These are phyloP conservation scores for Fusarium newnesense DNA, from an alignment of 2,329 filamentous ascomycete genomes.

Conservation along the genomic window DNA sequence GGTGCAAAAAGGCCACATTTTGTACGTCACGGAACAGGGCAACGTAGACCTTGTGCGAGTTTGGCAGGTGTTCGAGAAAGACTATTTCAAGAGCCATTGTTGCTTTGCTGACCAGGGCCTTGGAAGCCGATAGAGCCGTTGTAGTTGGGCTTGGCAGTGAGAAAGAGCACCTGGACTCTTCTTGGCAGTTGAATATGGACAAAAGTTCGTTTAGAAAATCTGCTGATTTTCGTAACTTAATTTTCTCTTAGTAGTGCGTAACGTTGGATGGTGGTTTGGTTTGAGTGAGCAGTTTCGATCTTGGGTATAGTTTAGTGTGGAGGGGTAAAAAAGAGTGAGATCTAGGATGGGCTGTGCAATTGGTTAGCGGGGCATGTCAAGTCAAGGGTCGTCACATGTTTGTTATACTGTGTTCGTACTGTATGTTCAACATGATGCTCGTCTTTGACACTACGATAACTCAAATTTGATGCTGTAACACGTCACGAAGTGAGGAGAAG, in stretches of 20 bases:
- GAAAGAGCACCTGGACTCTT: background rate
- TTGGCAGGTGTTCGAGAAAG: slow-evolving; percentile 78
- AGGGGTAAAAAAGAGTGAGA: slow-evolving; percentile 36
- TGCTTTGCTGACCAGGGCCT: slow-evolving; percentile 8
- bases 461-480: slow-evolving; percentile 13
- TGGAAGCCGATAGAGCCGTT: slow-evolving; percentile 19
- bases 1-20: slow-evolving; percentile 81
- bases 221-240: slow-evolving; percentile 12
- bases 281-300: slow-evolving; percentile 11
- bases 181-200: background rate
- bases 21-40: slow-evolving; percentile 79
- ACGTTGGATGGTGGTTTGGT: slow-evolving; percentile 4
- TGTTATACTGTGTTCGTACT: slow-evolving; percentile 27
- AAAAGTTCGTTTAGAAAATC: slow-evolving; percentile 9
- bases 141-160: background rate
- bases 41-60: slow-evolving; percentile 73
- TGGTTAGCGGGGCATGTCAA: slow-evolving; percentile 17
- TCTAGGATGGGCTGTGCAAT: slow-evolving; percentile 11
- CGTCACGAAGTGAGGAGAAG: slow-evolving; percentile 23
- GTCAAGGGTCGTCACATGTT: slow-evolving; percentile 26
- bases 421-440: background rate
- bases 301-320: slow-evolving; percentile 36
- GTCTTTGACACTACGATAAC: slow-evolving; percentile 11
- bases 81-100: slow-evolving; percentile 72
- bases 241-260: slow-evolving; percentile 9